These are phyloP conservation scores for Parafenestella ontariensis DNA, from an alignment of 2,329 filamentous ascomycete genomes.

Conservation along the genomic window DNA sequence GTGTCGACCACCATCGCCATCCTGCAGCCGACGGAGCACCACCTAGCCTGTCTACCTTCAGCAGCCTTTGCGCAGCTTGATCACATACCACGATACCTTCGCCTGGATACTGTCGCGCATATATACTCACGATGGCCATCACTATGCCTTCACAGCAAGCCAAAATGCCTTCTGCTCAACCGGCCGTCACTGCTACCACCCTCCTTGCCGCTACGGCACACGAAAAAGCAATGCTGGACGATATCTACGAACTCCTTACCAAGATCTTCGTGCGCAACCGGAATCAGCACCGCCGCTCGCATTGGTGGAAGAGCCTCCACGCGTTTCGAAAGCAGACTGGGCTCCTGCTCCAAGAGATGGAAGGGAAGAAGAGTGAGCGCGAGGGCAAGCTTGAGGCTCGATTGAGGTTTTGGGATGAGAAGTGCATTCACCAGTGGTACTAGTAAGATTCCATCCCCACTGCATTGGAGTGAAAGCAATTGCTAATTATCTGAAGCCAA, in stretches of 20 bases:
- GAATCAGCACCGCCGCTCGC: constrained; percentile 83
- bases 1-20: constrained; percentile 4
- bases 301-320: constrained; percentile 81
- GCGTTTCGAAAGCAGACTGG: constrained; percentile 72
- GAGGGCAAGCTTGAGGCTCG: constrained; percentile 36
- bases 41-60: constrained; percentile 1
- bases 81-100: background rate
- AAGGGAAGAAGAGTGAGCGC: constrained; percentile 26
- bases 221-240: constrained; percentile 42
- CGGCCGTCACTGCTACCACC: constrained; percentile 26
- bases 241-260: constrained; percentile 66
- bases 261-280: constrained; percentile 83
- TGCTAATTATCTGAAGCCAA: constrained; percentile 25
- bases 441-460: constrained; percentile 26
- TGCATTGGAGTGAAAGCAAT: background rate
- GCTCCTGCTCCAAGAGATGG: constrained; percentile 57
- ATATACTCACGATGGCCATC: constrained; percentile 15
- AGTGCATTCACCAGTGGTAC: constrained; percentile 46
- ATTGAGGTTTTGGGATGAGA: constrained; percentile 50
- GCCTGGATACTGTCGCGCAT: background rate
- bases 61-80: background rate
- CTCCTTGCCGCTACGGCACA: constrained; percentile 27
- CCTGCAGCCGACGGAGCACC: constrained; percentile 8
- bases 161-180: constrained; percentile 15
- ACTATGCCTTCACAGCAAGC: constrained; percentile 7